These are phyloP conservation scores for Hamamelis virginiana DNA, from an alignment of 164 flowering plant species.

Conservation along the genomic window DNA sequence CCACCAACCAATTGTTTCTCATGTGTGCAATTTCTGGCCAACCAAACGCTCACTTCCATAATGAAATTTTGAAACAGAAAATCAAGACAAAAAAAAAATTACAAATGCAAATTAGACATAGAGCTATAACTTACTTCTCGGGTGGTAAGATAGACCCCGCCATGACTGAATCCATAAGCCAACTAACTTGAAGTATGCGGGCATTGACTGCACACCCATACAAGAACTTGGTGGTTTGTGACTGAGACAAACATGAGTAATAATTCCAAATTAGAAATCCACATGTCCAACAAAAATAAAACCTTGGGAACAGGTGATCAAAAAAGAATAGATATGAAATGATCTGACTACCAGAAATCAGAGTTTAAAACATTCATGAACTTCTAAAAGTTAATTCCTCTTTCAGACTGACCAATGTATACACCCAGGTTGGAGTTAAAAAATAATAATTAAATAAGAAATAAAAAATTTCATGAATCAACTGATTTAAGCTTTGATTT, in stretches of 20 bases:
- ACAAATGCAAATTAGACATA: neutral
- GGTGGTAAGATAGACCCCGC: constrained; percentile 58
- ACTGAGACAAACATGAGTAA: constrained; percentile 38
- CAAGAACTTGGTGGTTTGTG: constrained; percentile 68
- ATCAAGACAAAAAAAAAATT: neutral
- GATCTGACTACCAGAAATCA: neutral
- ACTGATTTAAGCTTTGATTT: no score
- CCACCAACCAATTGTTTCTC: neutral
- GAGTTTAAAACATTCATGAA: no score
- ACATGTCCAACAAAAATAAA: neutral
- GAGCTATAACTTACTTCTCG: constrained; percentile 49
- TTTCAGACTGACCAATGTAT: no score
- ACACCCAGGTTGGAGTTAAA: no score
- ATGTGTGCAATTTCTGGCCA: neutral
- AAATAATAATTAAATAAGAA: no score
- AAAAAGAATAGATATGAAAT: neutral
- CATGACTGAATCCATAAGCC: constrained; percentile 71
- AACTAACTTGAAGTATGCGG: constrained; percentile 47
- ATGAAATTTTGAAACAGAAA: neutral
- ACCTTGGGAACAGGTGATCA: neutral
- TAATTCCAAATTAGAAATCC: constrained; percentile 2
- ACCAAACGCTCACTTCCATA: neutral
- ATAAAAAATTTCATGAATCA: no score
- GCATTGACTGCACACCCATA: constrained; percentile 85
- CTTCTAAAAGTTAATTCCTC: no score